Conservation (phyloP, 2,329 filamentous ascomycete genomes). For the Elsinoe arachidis region DNA sequence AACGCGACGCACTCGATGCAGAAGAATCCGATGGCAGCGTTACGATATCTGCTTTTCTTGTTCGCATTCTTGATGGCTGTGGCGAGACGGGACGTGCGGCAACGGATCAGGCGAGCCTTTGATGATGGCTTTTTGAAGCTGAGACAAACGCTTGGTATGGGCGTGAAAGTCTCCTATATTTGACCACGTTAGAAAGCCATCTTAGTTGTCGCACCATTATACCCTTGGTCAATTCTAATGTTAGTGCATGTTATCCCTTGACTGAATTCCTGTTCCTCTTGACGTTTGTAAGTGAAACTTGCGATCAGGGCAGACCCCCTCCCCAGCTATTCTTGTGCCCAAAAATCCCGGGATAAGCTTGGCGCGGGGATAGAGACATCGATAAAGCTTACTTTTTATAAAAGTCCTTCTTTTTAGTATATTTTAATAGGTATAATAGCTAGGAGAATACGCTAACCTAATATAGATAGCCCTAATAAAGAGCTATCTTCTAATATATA, state of each 20-base stretch:
- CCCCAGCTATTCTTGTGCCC: too few relatives aligned
- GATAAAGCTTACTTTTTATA: too few relatives aligned
- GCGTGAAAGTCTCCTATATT: conserved; percentile 94
- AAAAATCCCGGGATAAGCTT: too few relatives aligned
- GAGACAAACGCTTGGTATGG: conserved; percentile 82
- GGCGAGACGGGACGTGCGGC: conserved; percentile 63
- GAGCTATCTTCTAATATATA: too few relatives aligned
- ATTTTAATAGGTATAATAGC: too few relatives aligned
- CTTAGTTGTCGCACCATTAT: neutral
- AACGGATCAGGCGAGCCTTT: conserved; percentile 62
- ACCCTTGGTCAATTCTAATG: neutral
- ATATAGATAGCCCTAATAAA: too few relatives aligned
- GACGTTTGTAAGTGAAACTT: neutral
- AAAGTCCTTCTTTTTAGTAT: too few relatives aligned
- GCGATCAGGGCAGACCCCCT: neutral
- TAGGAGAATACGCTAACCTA: too few relatives aligned
- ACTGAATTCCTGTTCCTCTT: neutral
- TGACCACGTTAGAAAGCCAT: conserved; percentile 30
- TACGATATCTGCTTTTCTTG: conserved; percentile 66
- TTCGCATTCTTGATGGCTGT: conserved; percentile 69
- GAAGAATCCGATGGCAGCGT: conserved; percentile 46
- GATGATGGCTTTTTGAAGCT: conserved; percentile 71
- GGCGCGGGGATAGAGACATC: too few relatives aligned
- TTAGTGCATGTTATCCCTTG: neutral
- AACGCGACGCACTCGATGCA: conserved; percentile 45